A percentile compares a stretch with the other conserved stretches of the same genome.
Evolutionary conservation across 352 stramenopile species (phyloP).

Genomic region (Phytophthora melonis): DNA sequence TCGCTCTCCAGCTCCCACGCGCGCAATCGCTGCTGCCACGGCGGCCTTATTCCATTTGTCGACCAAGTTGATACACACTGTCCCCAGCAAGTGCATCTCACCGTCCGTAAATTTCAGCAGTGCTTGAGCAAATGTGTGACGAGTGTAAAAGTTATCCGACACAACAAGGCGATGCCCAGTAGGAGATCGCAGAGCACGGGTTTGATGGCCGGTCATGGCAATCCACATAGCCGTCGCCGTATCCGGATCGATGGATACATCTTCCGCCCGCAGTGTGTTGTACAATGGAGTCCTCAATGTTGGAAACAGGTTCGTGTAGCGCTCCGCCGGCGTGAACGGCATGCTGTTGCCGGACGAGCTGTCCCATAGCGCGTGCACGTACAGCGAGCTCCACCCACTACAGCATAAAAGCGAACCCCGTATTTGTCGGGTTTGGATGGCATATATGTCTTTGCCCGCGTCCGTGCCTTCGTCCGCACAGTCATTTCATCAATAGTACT

Average conservation of each 20-base stretch:
- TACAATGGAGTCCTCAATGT: constrained; percentile 4
- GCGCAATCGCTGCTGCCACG: neutral
- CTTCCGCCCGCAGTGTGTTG: neutral
- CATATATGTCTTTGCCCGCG: neutral
- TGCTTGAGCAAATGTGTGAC: too few relatives aligned
- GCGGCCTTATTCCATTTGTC: constrained; percentile 26
- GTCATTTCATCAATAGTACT: constrained; percentile 19
- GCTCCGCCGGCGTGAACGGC: neutral
- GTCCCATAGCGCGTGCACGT: constrained; percentile 16
- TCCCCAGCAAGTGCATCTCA: constrained; percentile 17
- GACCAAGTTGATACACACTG: constrained; percentile 21
- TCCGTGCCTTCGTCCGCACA: constrained; percentile 4
- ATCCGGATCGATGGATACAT: neutral
- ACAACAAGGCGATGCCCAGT: constrained; percentile 7
- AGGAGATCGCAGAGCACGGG: neutral
- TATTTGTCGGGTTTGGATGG: constrained; percentile 13
- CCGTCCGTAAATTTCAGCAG: too few relatives aligned
- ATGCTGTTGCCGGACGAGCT: neutral
- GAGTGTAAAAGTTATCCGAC: constrained; percentile 33
- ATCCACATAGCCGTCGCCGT: constrained; percentile 15
- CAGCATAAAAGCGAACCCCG: constrained; percentile 14
- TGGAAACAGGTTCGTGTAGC: constrained; percentile 14
- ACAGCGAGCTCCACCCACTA: constrained; percentile 13
- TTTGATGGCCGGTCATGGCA: constrained; percentile 12
- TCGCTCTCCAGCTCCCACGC: neutral